A percentile compares a stretch with the other conserved stretches of the same genome.
Evolutionary conservation across 208 protist genomes (phyloP).

Genomic region (Giardia muris): DNA sequence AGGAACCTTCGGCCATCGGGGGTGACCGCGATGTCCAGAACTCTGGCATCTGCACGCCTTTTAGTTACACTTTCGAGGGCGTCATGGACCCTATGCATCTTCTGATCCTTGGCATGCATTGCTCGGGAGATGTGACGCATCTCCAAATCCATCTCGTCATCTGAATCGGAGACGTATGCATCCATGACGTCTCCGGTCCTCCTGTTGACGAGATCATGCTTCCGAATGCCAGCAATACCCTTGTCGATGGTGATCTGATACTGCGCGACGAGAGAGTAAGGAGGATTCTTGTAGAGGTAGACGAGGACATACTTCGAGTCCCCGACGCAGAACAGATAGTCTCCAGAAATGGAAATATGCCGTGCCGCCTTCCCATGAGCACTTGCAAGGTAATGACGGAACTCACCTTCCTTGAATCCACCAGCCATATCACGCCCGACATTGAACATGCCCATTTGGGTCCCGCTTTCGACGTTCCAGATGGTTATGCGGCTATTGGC

Average conservation of each 20-base stretch:
- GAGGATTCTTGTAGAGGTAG: neutral
- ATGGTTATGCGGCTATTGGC: neutral
- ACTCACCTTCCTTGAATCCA: neutral
- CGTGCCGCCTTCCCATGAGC: neutral
- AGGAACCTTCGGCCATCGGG: neutral
- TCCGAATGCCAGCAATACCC: neutral
- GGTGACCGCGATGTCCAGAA: neutral
- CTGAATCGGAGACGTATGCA: neutral
- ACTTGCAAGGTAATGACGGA: neutral
- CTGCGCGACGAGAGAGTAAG: neutral
- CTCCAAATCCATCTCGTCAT: neutral
- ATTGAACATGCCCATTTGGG: neutral
- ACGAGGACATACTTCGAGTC: neutral
- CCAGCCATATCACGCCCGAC: neutral
- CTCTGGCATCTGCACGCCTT: neutral
- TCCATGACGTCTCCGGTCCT: neutral
- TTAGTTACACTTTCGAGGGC: neutral
- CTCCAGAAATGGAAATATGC: neutral
- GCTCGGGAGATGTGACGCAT: neutral
- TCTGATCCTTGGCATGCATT: neutral
- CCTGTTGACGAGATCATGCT: neutral
- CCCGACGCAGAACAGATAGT: neutral
- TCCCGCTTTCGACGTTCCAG: neutral
- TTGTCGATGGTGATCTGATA: conserved; percentile 11
- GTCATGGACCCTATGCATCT: neutral